Evolutionary conservation across 1,139 yeast genomes (phyloP).

Genomic region (Zhuliangozyma blackwelliae): DNA sequence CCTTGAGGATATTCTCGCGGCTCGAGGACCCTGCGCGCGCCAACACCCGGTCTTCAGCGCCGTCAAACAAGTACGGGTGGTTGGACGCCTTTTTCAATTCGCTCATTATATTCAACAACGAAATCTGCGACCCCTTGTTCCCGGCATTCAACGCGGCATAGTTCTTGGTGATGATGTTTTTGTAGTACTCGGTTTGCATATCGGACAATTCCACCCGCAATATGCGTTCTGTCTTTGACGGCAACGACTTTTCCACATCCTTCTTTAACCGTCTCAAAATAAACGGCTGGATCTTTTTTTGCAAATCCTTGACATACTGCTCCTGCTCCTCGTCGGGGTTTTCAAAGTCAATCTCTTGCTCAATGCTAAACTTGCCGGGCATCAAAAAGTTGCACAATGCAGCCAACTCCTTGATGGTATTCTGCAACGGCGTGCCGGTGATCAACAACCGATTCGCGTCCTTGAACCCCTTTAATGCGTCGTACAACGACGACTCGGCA

Average conservation of each 20-base stretch:
- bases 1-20: constrained; percentile 79
- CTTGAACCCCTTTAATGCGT: constrained; percentile 76
- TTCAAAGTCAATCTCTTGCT: constrained; percentile 93
- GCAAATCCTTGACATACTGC: constrained; percentile 79
- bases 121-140: constrained; percentile 71
- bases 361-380: constrained; percentile 91
- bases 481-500: constrained; percentile 89
- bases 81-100: constrained; percentile 95
- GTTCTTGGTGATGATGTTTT: constrained; percentile 86
- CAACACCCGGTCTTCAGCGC: constrained; percentile 83
- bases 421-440: constrained; percentile 97
- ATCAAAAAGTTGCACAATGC: constrained; percentile 91
- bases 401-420: constrained; percentile 90
- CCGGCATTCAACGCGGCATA: constrained; percentile 90
- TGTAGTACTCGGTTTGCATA: constrained; percentile 90
- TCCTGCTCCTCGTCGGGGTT: constrained; percentile 85
- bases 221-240: constrained; percentile 92
- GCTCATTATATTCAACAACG: constrained; percentile 86
- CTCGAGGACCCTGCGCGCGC: constrained; percentile 55
- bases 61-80: constrained; percentile 92
- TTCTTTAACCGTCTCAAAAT: constrained; percentile 90
- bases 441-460: constrained; percentile 82
- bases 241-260: constrained; percentile 94
- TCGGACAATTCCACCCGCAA: constrained; percentile 93
- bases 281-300: constrained; percentile 80